Percentiles rank a stretch among this genome's conserved stretches.
phyloP scores from a whole-genome alignment of 129 eudicot genomes.

The Escallonia rubra region DNA sequence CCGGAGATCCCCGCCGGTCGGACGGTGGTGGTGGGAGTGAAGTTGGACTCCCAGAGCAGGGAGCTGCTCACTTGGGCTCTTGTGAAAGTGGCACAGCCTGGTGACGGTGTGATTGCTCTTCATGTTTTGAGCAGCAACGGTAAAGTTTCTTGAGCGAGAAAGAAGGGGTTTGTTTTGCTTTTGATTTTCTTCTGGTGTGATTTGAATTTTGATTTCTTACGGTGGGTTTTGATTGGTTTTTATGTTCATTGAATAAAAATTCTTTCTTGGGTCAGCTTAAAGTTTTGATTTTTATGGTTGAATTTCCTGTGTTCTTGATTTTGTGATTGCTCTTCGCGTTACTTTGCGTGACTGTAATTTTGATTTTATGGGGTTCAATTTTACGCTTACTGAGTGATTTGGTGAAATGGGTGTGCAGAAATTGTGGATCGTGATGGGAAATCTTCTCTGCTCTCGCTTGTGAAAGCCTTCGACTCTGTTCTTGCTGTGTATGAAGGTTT shows the following conservation, averaged over 20 bases:
- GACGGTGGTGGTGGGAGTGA: conserved; percentile 85
- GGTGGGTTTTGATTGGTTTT: background rate
- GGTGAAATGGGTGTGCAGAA: conserved; percentile 32
- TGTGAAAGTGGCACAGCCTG: conserved; percentile 80
- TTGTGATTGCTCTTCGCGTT: too few relatives aligned
- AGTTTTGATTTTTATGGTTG: too few relatives aligned
- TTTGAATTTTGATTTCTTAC: background rate
- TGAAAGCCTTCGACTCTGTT: conserved; percentile 79
- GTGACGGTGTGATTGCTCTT: conserved; percentile 60
- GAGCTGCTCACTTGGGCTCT: conserved; percentile 93
- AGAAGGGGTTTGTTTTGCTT: background rate
- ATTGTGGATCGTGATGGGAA: conserved; percentile 67
- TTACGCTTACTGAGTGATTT: background rate
- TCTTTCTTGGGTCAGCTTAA: too few relatives aligned
- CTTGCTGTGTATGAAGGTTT: conserved; percentile 96
- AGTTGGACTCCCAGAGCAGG: conserved; percentile 62
- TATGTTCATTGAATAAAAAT: too few relatives aligned
- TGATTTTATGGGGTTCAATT: too few relatives aligned
- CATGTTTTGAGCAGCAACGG: background rate
- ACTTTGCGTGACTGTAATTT: too few relatives aligned
- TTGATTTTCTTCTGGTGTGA: background rate
- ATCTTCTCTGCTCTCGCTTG: conserved; percentile 68
- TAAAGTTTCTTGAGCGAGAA: background rate
- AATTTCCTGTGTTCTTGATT: too few relatives aligned
- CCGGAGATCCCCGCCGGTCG: conserved; percentile 33